These are phyloP conservation scores for Pseudocercospora musae DNA, from an alignment of 2,329 filamentous ascomycete species.

Conservation along the genomic window DNA sequence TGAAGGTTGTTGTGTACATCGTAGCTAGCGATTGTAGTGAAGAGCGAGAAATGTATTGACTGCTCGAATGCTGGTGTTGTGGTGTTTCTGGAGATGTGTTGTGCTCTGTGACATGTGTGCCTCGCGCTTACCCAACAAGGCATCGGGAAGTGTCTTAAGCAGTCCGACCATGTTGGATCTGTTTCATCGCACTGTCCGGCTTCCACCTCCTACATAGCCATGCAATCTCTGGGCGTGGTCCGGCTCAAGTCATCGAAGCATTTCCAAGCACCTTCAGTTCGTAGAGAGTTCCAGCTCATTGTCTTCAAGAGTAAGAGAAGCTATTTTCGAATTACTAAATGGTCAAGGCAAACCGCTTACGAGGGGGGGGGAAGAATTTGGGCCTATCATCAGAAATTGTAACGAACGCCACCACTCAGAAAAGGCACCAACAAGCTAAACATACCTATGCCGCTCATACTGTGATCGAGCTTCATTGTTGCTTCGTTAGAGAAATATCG, in stretches of 20 bases:
- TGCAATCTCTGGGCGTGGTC: no score
- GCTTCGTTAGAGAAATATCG: neutral
- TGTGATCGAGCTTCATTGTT: neutral
- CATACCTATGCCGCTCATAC: neutral
- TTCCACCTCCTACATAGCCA: no score
- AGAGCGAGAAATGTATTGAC: neutral
- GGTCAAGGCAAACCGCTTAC: neutral
- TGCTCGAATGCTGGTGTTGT: neutral
- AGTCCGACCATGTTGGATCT: no score
- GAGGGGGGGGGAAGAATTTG: no score
- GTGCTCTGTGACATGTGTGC: neutral
- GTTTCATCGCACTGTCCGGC: no score
- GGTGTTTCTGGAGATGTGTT: neutral
- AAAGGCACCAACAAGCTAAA: neutral
- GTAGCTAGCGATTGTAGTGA: neutral
- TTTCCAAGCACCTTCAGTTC: no score
- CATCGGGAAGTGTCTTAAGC: neutral
- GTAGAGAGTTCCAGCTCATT: neutral
- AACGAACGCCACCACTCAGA: no score
- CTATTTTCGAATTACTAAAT: neutral
- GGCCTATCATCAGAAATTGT: neutral
- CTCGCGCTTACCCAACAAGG: neutral
- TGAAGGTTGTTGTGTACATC: neutral
- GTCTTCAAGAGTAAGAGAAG: neutral
- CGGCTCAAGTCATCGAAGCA: no score